Percentiles rank a stretch among this genome's conserved stretches.
Evolutionary conservation across 1,139 yeast genomes (phyloP).

Genomic region (Geotrichum europaeum): DNA sequence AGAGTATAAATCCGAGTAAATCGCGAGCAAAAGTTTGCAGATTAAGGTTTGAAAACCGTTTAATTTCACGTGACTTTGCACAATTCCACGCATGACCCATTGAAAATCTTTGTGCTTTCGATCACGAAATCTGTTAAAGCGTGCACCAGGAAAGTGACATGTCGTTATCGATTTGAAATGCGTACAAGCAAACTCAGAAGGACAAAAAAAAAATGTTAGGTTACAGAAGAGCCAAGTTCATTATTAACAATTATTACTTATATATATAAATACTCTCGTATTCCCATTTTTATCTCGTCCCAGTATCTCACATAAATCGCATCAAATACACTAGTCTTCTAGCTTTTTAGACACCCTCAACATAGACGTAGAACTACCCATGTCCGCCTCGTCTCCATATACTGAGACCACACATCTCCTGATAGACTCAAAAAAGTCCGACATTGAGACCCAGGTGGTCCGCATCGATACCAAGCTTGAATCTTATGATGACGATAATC

Average conservation of each 20-base stretch:
- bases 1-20: no score
- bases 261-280: no score
- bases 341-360: neutral
- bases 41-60: neutral
- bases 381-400: neutral
- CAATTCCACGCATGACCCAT: neutral
- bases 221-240: neutral
- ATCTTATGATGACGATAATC: neutral
- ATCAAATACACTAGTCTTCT: neutral
- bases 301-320: no score
- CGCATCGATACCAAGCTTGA: neutral
- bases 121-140: neutral
- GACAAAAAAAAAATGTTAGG: neutral
- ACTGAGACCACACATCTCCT: slow-evolving; percentile 2
- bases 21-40: neutral
- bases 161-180: neutral
- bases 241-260: no score
- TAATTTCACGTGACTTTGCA: neutral
- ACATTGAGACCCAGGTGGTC: slow-evolving; percentile 1
- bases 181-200: neutral
- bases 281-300: no score
- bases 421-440: neutral
- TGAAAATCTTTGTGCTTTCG: neutral
- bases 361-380: neutral
- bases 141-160: neutral